These are phyloP conservation scores for Cystobasidiaceae sp. DNA, from an alignment of 1,284 basidiomycete species.

Conservation along the genomic window DNA sequence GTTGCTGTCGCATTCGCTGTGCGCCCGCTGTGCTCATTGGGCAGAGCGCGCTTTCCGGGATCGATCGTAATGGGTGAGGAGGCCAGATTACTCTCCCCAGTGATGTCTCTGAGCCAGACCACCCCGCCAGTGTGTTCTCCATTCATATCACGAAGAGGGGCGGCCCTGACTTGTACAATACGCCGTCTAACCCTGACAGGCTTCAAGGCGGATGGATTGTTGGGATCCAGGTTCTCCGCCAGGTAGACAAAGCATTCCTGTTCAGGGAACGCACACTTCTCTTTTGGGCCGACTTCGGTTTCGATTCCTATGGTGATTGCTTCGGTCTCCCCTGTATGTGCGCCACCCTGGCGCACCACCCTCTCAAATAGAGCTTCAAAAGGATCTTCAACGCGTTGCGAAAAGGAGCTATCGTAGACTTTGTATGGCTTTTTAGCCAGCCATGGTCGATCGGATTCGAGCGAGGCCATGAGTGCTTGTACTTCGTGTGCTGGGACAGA, in stretches of 20 bases:
- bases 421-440: constrained; percentile 35
- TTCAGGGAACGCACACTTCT: constrained; percentile 11
- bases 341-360: constrained; percentile 30
- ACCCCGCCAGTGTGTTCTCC: constrained; percentile 37
- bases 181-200: constrained; percentile 33
- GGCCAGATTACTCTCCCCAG: constrained; percentile 17
- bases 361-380: constrained; percentile 37
- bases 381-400: constrained; percentile 35
- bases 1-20: neutral
- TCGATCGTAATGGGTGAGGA: neutral
- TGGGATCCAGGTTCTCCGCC: neutral
- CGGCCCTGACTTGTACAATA: constrained; percentile 33
- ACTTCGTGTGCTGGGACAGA: neutral
- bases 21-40: neutral
- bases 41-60: neutral
- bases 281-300: constrained; percentile 12
- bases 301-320: constrained; percentile 12
- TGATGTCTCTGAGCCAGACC: constrained; percentile 34
- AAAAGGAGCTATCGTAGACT: constrained; percentile 36
- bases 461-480: neutral
- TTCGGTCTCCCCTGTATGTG: constrained; percentile 5
- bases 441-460: constrained; percentile 7
- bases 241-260: constrained; percentile 12
- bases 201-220: neutral
- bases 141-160: constrained; percentile 26